A percentile compares a stretch with the other conserved stretches of the same genome.
Evolutionary conservation across 139 green algal genomes (phyloP).

Genomic region (Chlorella sp.): DNA sequence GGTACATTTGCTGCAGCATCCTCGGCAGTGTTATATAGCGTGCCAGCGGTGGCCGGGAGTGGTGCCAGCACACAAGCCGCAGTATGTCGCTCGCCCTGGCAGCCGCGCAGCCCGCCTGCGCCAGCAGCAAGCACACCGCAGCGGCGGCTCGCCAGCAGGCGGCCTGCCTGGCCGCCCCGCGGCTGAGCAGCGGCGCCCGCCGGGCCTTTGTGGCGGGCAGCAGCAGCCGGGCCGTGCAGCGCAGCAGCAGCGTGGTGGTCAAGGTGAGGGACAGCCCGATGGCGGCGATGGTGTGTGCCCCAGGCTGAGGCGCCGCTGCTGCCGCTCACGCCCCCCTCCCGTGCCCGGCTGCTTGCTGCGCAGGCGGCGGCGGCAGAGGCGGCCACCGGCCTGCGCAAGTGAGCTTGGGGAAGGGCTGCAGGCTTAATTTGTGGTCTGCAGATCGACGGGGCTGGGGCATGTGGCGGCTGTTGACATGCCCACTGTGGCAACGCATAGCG

Average conservation of each 20-base stretch:
- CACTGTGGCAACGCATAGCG: no score
- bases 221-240: slow-evolving; percentile 23
- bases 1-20: no score
- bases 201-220: neutral
- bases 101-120: slow-evolving; percentile 12
- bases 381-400: slow-evolving; percentile 13
- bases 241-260: slow-evolving; percentile 25
- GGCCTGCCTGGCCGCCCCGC: slow-evolving; percentile 10
- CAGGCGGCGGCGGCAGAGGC: slow-evolving; percentile 19
- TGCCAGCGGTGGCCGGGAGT: no score
- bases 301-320: neutral
- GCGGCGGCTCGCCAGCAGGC: slow-evolving; percentile 8
- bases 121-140: slow-evolving; percentile 12
- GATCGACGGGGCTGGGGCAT: neutral
- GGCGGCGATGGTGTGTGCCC: neutral
- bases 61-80: neutral
- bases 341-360: neutral
- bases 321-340: neutral
- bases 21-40: no score
- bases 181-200: slow-evolving; percentile 21
- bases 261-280: neutral
- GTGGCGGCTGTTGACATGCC: neutral
- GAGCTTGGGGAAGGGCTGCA: neutral
- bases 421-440: neutral
- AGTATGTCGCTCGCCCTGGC: slow-evolving; percentile 5